Base-by-base conservation (phyloP, 2,329 filamentous ascomycete species). In the Taxawa tesnikishii region DNA sequence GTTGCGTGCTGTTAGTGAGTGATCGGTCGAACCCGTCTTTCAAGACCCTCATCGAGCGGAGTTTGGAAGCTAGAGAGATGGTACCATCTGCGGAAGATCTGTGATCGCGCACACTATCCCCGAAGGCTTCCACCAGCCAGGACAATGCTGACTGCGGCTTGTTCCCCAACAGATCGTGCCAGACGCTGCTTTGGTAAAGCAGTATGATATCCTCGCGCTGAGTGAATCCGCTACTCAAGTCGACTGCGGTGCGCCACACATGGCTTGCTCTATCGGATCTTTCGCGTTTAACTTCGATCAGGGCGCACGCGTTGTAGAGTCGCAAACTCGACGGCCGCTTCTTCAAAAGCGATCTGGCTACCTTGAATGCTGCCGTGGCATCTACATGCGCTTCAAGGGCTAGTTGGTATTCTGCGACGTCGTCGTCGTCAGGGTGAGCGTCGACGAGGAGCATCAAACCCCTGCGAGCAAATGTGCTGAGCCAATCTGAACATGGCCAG, bases 271-370 rank as follows among this genome's bases (percentile, higher is more conserved):
- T 60, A 1, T 70, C 63, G 2, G 49, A 43, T 15, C 79, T 76
- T 0, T 66, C 71, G 17, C 67, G 67, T 2, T 62, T 60, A 42
- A 58, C 65, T 53, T 93, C 83, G 3, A 84, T 72, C 10, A 83
- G 56, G 0, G 79, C 83, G 47, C 88, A 93, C 0, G 76, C 73
- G 43, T 84, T 80, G 55, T 92, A 94, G 1, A 94, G 60, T 10
- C 65, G 60, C 3, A 82, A 51, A 43, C 74, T 79, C 1, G 71
- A 63, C 0, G 75, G 63, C 34, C 73, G 70, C 29, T 65, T 66
- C 48, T 81, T 88, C n/a, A 94, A 55, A 0, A 93, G 59, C 5
- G 58, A 56, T 46, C 83, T 93, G 0, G 83, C 82, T 5, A 68
- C 62, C 48, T 83, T 92, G 42, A 72, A 78, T 15, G 75, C 71